These are phyloP conservation scores for Sphaerostilbella broomeana DNA, from an alignment of 2,329 filamentous ascomycete species.

Conservation along the genomic window DNA sequence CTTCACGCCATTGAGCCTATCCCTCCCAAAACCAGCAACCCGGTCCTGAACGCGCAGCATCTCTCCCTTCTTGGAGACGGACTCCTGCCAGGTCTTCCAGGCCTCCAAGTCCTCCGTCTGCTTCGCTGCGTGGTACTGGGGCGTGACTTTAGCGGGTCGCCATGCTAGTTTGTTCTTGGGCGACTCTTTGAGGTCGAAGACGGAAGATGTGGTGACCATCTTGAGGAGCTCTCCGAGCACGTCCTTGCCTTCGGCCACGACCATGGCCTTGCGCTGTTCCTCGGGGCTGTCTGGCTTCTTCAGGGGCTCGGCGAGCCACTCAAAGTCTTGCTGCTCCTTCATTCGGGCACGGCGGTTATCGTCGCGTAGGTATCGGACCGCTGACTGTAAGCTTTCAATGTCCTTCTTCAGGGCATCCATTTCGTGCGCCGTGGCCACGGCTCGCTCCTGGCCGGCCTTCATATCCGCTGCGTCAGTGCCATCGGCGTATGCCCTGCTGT, in stretches of 20 bases:
- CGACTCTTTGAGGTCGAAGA: constrained; percentile 54
- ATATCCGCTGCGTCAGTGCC: constrained; percentile 43
- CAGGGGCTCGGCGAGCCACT: constrained; percentile 59
- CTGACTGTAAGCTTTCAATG: constrained; percentile 56
- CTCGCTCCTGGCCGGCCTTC: constrained; percentile 57
- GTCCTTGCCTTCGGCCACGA: constrained; percentile 56
- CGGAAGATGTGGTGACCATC: constrained; percentile 47
- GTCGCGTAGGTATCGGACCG: constrained; percentile 60
- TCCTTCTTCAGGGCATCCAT: constrained; percentile 66
- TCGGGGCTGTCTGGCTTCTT: constrained; percentile 36
- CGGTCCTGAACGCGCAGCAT: constrained; percentile 26
- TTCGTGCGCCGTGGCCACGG: constrained; percentile 64
- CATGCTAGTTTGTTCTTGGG: constrained; percentile 58
- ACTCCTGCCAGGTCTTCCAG: constrained; percentile 53
- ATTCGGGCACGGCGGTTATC: constrained; percentile 58
- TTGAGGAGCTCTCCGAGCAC: constrained; percentile 58
- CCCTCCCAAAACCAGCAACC: constrained; percentile 20
- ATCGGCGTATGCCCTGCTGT: constrained; percentile 50
- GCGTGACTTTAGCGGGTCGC: constrained; percentile 57
- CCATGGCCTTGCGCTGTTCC: constrained; percentile 43
- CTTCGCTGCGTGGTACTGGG: constrained; percentile 59
- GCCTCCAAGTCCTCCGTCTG: constrained; percentile 59
- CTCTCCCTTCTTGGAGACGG: constrained; percentile 48
- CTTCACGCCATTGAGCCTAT: constrained; percentile 21
- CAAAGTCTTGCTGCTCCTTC: constrained; percentile 47